Evolutionary conservation across 345 rosid genomes (phyloP).

Genomic region (Populus deltoides): DNA sequence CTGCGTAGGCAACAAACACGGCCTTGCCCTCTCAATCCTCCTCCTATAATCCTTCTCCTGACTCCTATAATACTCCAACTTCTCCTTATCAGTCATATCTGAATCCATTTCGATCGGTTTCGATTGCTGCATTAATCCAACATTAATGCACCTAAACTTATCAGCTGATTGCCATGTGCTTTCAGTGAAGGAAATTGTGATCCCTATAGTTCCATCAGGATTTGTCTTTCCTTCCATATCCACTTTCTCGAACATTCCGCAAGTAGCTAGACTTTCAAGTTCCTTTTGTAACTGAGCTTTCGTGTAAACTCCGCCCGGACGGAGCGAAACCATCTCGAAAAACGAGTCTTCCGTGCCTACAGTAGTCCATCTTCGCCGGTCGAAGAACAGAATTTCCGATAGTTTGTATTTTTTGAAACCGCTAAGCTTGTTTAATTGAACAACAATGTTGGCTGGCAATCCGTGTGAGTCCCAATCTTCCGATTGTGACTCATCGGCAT

Average conservation of each 20-base stretch:
- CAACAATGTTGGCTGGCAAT: conserved; percentile 74
- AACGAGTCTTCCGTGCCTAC: conserved; percentile 88
- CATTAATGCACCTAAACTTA: conserved; percentile 82
- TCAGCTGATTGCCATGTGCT: conserved; percentile 94
- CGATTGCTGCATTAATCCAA: conserved; percentile 78
- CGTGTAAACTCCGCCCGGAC: conserved; percentile 80
- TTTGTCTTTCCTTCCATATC: conserved; percentile 84
- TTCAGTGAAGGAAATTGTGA: conserved; percentile 72
- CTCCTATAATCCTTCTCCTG: conserved; percentile 87
- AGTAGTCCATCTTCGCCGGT: conserved; percentile 51
- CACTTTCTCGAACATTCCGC: conserved; percentile 99
- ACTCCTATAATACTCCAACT: conserved; percentile 69
- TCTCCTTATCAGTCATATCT: conserved; percentile 97
- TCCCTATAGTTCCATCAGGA: conserved; percentile 67
- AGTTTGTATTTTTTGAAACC: conserved; percentile 81
- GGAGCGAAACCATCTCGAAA: conserved; percentile 91
- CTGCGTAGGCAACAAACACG: conserved; percentile 62
- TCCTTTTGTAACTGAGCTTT: conserved; percentile 79
- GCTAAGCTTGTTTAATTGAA: conserved; percentile 80
- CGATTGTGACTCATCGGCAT: conserved; percentile 69
- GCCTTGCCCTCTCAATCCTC: conserved; percentile 76
- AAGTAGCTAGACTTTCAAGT: conserved; percentile 81
- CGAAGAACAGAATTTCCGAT: conserved; percentile 79
- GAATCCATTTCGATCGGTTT: conserved; percentile 85
- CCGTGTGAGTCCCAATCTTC: conserved; percentile 92